Conservation (phyloP, 495 filamentous ascomycete genomes). For the Trichoderma reesei region DNA sequence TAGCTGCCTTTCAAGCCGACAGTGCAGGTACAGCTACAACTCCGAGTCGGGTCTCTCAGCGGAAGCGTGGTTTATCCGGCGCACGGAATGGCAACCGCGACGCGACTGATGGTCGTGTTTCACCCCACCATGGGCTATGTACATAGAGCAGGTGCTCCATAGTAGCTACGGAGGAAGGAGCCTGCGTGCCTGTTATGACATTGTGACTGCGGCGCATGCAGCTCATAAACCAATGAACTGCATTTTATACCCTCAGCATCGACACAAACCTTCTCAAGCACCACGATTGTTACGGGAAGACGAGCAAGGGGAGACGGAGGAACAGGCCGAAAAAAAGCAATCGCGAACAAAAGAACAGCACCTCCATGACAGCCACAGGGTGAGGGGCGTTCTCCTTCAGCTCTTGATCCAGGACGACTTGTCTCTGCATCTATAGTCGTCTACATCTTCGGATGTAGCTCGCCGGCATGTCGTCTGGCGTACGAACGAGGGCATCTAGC, state of each 20-base stretch:
- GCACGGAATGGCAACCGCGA: not conserved
- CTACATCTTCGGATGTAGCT: conserved; percentile 22
- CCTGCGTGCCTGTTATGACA: not conserved
- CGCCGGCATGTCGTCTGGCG: conserved; percentile 30
- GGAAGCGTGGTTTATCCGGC: conserved; percentile 4
- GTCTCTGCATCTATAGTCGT: not conserved
- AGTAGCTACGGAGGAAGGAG: not conserved
- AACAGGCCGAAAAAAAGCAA: not conserved
- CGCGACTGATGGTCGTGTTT: not conserved
- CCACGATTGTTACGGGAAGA: not conserved
- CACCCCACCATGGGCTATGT: not conserved
- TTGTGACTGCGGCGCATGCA: not conserved
- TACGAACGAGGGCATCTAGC: conserved; percentile 22
- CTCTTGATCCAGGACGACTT: not conserved
- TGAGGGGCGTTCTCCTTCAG: not conserved
- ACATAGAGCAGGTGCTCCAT: not conserved
- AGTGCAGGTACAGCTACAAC: not conserved
- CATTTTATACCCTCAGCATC: not conserved
- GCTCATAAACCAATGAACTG: not conserved
- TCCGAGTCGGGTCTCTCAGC: not conserved
- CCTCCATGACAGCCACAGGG: not conserved
- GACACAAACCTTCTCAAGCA: not conserved
- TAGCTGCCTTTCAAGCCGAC: not conserved
- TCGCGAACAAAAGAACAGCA: not conserved
- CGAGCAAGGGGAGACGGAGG: not conserved